Base-by-base conservation (phyloP, 176 grass and related monocot species). In the Avena atlantica region DNA sequence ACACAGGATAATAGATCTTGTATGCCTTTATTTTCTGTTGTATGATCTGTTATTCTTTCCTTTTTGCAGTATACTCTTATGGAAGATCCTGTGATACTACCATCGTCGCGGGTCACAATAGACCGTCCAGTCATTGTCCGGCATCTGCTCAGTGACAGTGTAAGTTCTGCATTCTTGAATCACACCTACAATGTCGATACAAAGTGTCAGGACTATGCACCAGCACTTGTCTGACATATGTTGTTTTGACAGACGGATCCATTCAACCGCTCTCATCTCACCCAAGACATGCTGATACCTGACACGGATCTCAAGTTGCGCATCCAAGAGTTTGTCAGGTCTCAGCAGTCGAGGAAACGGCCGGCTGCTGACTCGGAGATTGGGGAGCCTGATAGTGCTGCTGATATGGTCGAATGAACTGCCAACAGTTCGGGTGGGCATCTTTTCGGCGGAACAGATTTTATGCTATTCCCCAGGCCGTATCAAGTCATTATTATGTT, bases 41-140 rank as follows among this genome's bases (percentile, higher is more conserved):
- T 44, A 67, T 50, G n/a, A 83, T 40, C 6, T 84, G 0, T 17
- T 9, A 7, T 51, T 51, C 15, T 56, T 57, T 82, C 34, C 19
- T 89, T 67, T 48, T 60, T 68, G 64, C 87, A 99, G 97, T 99
- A 85, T 88, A 96, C 94, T 61, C 87, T 99, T 67, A 96, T 98
- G 94, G 93, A 93, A 79, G 97, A 99, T 91, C 97, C 97, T 83
- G 97, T 99, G 42, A 99, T 92, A 73, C 86, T 99, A 60, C 97
- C 97, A 16, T 96, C 94, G 42, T 99, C 97, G 2, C 92, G 80
- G 51, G 85, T 99, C 78, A 86, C 90, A 72, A 19, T 99, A 65
- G 97, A 99, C 53, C 94, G 97, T 31, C 60, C 87, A 1, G 97
- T 99, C 82, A 99, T 99, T 80, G 88, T 94, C 89, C 92, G 97